phyloP scores from a whole-genome alignment of 2,329 filamentous ascomycete species.

The Aureobasidium mangrovei region DNA sequence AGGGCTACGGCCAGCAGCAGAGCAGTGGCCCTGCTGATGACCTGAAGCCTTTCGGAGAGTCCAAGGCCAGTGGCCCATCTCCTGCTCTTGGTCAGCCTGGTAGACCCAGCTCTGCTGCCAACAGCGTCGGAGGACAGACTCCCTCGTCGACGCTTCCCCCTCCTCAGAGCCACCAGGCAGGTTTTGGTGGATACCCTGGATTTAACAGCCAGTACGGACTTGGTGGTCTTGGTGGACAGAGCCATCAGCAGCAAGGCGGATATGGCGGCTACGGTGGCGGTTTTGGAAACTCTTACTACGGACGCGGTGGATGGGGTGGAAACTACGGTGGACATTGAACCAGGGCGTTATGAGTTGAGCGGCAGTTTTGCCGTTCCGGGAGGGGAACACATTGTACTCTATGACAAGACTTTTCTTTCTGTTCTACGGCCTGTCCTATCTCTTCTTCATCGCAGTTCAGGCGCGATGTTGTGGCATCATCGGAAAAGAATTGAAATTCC shows the following conservation, averaged over 20 bases:
- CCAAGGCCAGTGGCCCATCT: conserved; percentile 49
- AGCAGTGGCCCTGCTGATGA: conserved; percentile 25
- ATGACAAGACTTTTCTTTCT: conserved; percentile 13
- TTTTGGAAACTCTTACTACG: conserved; percentile 28
- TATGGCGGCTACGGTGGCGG: conserved; percentile 31
- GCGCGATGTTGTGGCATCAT: conserved; percentile 11
- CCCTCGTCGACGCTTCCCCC: conserved; percentile 38
- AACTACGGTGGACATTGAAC: conserved; percentile 22
- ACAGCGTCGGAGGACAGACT: conserved; percentile 44
- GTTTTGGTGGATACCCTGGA: conserved; percentile 46
- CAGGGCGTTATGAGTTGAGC: conserved; percentile 12
- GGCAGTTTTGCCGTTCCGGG: conserved; percentile 7
- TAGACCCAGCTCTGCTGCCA: conserved; percentile 54
- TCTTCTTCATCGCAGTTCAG: conserved; percentile 7
- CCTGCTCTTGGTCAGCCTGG: conserved; percentile 53
- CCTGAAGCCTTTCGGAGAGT: conserved; percentile 49
- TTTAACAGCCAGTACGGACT: conserved; percentile 43
- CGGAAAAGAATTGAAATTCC: conserved; percentile 11
- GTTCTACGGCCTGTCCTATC: conserved; percentile 12
- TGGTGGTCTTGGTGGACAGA: conserved; percentile 42
- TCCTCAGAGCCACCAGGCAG: conserved; percentile 49
- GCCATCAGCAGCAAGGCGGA: conserved; percentile 35
- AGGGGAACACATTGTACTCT: conserved; percentile 10
- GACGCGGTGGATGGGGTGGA: conserved; percentile 27
- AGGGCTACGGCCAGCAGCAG: conserved; percentile 43